These are phyloP conservation scores for Metschnikowia similis DNA, from an alignment of 805 yeast species.

Conservation along the genomic window DNA sequence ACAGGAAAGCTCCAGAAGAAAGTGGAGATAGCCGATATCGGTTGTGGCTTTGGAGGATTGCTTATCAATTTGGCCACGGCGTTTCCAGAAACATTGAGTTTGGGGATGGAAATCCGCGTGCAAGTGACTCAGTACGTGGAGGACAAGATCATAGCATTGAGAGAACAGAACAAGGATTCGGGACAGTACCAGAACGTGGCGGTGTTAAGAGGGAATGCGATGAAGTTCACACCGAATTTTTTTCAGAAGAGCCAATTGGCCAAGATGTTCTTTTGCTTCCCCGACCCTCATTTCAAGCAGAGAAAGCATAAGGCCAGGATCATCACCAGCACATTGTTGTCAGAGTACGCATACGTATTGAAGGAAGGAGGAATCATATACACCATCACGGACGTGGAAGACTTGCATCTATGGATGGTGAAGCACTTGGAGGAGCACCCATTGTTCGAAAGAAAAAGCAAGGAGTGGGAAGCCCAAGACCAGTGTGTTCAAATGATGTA, in stretches of 20 bases:
- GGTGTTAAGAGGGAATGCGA: conserved; percentile 91
- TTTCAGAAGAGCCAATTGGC: conserved; percentile 76
- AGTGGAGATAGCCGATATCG: conserved; percentile 91
- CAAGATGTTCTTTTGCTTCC: conserved; percentile 96
- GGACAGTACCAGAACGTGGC: conserved; percentile 74
- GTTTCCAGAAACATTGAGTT: conserved; percentile 67
- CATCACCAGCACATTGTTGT: conserved; percentile 78
- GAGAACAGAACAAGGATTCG: conserved; percentile 45
- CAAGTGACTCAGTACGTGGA: conserved; percentile 97
- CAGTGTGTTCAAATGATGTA: conserved; percentile 83
- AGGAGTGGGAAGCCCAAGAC: conserved; percentile 78
- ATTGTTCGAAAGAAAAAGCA: conserved; percentile 71
- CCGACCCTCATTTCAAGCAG: conserved; percentile 98
- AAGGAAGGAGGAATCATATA: conserved; percentile 84
- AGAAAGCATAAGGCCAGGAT: conserved; percentile 97
- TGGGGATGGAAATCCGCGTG: conserved; percentile 97
- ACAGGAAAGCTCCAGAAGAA: conserved; percentile 41
- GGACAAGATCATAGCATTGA: conserved; percentile 86
- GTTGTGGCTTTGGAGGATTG: conserved; percentile 97
- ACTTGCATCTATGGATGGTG: conserved; percentile 95
- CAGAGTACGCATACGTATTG: conserved; percentile 89
- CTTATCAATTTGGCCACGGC: conserved; percentile 72
- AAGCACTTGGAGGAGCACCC: conserved; percentile 89
- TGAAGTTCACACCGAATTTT: conserved; percentile 95
- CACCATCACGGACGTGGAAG: conserved; percentile 94